Base-by-base conservation (phyloP, 2,329 filamentous ascomycete genomes). In the Arthroderma sp. region DNA sequence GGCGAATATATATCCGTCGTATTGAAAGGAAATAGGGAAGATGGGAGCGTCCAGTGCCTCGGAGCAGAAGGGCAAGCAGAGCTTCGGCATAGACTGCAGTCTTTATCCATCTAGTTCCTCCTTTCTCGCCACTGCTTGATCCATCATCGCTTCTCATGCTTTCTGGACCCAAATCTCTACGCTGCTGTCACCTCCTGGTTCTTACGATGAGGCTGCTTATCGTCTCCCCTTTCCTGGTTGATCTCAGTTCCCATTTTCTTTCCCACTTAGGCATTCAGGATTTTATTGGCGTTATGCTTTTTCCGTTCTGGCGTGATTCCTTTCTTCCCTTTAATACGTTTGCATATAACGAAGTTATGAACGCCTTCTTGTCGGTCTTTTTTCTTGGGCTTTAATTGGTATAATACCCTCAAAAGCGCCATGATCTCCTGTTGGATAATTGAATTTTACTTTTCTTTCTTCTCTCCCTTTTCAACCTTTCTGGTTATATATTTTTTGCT, bases 1-100 rank as follows among this genome's bases (percentile, higher is more conserved):
- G 62, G 59, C 2, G 59, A 65, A 28, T 67, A 67, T 49, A 57
- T 60, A n/a, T 64, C 62, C 2, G 50, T 65, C 11, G 55, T 59
- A 22, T 45, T 65, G 10, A 63, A 61, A 43, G 40, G 33, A 7
- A 40, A 41, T n/a, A 37, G 37, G 5, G 45, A 46, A 36, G 44
- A 37, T 9, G 49, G 48, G 29, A 33, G 44, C 36, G 47, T 52
- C 29, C 43, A 52, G 36, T 47, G 44, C 30, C 33, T 42, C 15
- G 47, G 45, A 22, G 40, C 38, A 15, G 48, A 52, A 40, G 43
- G 46, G 6, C 30, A 43, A 15, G 39, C 41, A 7, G 47, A 51
- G 29, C 39, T 52, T 15, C 43, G 47, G 22, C 40, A 47, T 6
- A 43, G 45, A 37, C 42, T 52, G 30, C 49, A 44, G 38, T 36